Percentiles rank a stretch among this genome's conserved stretches.
phyloP scores from a whole-genome alignment of 2,329 filamentous ascomycete genomes.

The Stemphylium vesicarium region DNA sequence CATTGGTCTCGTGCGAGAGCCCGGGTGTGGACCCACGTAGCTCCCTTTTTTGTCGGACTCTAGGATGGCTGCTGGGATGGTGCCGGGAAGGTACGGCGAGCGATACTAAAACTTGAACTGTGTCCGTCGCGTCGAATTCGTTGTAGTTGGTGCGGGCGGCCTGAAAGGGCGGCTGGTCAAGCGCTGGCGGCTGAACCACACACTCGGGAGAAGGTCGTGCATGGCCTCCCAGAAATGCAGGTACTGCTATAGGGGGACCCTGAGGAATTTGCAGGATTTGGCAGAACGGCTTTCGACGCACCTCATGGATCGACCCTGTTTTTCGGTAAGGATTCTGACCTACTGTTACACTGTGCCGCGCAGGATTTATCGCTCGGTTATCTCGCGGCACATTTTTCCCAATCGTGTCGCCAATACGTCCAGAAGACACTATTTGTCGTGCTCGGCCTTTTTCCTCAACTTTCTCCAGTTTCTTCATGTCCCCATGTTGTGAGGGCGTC shows the following conservation, averaged over 20 bases:
- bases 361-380: neutral
- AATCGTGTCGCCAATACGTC: neutral
- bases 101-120: neutral
- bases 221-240: neutral
- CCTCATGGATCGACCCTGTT: neutral
- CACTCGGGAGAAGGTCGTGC: neutral
- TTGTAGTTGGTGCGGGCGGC: conserved; percentile 4
- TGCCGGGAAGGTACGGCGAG: conserved; percentile 8
- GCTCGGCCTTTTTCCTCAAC: neutral
- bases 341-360: neutral
- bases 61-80: conserved; percentile 6
- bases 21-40: conserved; percentile 5
- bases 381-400: neutral
- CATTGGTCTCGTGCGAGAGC: conserved; percentile 3
- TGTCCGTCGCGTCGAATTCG: conserved; percentile 6
- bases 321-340: neutral
- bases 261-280: neutral
- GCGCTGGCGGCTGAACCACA: conserved; percentile 8
- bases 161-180: conserved; percentile 7
- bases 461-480: neutral
- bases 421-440: neutral
- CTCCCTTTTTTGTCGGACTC: conserved; percentile 7
- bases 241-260: neutral
- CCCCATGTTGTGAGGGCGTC: neutral
- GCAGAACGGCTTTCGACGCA: neutral